phyloP scores from a whole-genome alignment of 2,329 filamentous ascomycete species.

The Microcyclospora pomicola region DNA sequence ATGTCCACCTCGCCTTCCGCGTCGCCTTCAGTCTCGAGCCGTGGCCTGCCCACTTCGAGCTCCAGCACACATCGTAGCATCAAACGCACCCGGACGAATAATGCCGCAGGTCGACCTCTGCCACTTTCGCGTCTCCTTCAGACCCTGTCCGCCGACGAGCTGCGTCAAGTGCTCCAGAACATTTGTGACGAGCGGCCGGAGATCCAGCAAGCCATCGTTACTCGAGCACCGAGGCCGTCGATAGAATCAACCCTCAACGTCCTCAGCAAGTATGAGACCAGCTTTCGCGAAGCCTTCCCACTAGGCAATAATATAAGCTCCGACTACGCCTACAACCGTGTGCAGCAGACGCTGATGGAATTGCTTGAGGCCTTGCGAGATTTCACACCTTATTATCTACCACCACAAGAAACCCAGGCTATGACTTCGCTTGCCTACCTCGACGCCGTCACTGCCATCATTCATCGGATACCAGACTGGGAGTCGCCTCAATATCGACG shows the following conservation, averaged over 20 bases:
- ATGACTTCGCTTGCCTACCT: constrained; percentile 74
- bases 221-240: constrained; percentile 74
- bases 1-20: constrained; percentile 81
- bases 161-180: constrained; percentile 74
- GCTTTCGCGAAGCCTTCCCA: constrained; percentile 66
- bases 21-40: constrained; percentile 61
- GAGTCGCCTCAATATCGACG: constrained; percentile 76
- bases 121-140: constrained; percentile 71
- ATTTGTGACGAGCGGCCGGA: constrained; percentile 83
- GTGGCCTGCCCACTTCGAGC: constrained; percentile 39
- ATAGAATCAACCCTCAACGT: constrained; percentile 69
- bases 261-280: constrained; percentile 65
- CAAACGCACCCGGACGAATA: constrained; percentile 54
- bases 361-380: constrained; percentile 83
- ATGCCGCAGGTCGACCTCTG: constrained; percentile 48
- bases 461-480: constrained; percentile 84
- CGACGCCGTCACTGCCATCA: constrained; percentile 76
- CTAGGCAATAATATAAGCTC: constrained; percentile 71
- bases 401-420: constrained; percentile 76
- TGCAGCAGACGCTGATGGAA: constrained; percentile 64
- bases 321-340: constrained; percentile 90
- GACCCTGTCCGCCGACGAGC: constrained; percentile 72
- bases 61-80: constrained; percentile 47
- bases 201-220: constrained; percentile 71
- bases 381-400: constrained; percentile 90